Evolutionary conservation across 2,329 filamentous ascomycete species (phyloP).

Genomic region (Apiospora arundinis): DNA sequence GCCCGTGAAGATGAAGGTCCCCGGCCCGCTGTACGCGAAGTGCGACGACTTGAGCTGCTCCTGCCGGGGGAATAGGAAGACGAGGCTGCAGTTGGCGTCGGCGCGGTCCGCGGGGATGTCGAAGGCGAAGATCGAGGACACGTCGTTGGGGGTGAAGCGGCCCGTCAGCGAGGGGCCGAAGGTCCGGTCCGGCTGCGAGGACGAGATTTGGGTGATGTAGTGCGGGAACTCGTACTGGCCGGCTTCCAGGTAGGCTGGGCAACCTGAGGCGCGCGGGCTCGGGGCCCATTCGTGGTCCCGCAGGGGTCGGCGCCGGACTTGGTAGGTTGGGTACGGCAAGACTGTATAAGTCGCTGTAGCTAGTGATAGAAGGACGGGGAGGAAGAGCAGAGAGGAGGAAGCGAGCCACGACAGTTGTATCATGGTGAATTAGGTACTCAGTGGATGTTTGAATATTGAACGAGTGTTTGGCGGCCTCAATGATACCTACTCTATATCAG

Average conservation of each 20-base stretch:
- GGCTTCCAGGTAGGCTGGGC: slow-evolving; percentile 36
- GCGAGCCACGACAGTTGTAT: neutral
- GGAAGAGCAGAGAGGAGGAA: neutral
- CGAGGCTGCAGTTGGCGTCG: slow-evolving; percentile 52
- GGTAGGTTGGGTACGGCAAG: slow-evolving; percentile 28
- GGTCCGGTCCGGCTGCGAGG: slow-evolving; percentile 42
- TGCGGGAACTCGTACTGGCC: slow-evolving; percentile 41
- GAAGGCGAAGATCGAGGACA: slow-evolving; percentile 51
- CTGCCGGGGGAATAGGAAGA: slow-evolving; percentile 50
- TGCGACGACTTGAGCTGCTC: slow-evolving; percentile 41
- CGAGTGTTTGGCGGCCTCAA: neutral
- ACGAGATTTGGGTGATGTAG: slow-evolving; percentile 42
- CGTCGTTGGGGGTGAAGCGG: slow-evolving; percentile 45
- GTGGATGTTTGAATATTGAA: neutral
- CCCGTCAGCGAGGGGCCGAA: slow-evolving; percentile 48
- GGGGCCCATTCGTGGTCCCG: slow-evolving; percentile 32
- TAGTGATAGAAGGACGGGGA: neutral
- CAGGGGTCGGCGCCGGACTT: slow-evolving; percentile 37
- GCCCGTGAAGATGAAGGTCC: slow-evolving; percentile 43
- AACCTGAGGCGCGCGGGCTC: slow-evolving; percentile 30
- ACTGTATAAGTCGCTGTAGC: slow-evolving; percentile 23
- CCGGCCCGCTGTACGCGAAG: slow-evolving; percentile 44
- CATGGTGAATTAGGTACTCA: neutral
- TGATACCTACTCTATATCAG: too few relatives aligned
- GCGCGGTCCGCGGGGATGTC: slow-evolving; percentile 46